Percentiles rank a stretch among this genome's conserved stretches.
Conservation (phyloP, 371 early-diverging fungal species). For the Mortierella polycephala region DNA sequence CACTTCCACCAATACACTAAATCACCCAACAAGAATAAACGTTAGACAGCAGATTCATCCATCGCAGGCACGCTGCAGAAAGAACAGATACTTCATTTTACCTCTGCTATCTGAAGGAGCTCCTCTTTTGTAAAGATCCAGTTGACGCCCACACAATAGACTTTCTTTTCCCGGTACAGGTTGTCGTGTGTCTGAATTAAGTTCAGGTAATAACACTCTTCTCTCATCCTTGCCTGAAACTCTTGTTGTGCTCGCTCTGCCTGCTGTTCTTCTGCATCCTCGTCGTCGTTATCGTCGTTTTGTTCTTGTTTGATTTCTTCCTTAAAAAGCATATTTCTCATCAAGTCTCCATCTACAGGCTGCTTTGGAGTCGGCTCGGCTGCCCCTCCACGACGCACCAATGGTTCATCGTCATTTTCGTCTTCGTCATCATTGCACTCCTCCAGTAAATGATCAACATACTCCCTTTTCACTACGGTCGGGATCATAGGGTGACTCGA, state of each 20-base stretch:
- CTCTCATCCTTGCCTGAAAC: constrained; percentile 28
- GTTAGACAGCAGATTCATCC: too few relatives aligned
- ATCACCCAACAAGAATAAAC: too few relatives aligned
- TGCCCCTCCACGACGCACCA: constrained; percentile 1
- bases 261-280: constrained; percentile 9
- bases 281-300: constrained; percentile 3
- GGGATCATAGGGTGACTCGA: not conserved
- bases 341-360: constrained; percentile 1
- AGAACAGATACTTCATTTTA: constrained; percentile 17
- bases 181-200: constrained; percentile 61
- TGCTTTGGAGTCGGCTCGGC: not conserved
- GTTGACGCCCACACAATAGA: constrained; percentile 69
- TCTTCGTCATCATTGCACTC: not conserved
- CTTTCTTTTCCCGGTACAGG: constrained; percentile 58
- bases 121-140: constrained; percentile 68
- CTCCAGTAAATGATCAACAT: too few relatives aligned
- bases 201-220: constrained; percentile 51
- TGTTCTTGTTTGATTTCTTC: constrained; percentile 17
- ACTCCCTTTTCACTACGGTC: not conserved
- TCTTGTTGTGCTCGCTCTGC: constrained; percentile 9
- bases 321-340: constrained; percentile 17
- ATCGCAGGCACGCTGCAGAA: not conserved
- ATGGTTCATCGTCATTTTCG: constrained; percentile 14
- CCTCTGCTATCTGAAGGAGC: constrained; percentile 67
- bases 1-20: constrained; percentile 68